Base-by-base conservation (phyloP, 225 moss, liverwort and hornwort genomes). In the Rhytidiadelphus loreus region DNA sequence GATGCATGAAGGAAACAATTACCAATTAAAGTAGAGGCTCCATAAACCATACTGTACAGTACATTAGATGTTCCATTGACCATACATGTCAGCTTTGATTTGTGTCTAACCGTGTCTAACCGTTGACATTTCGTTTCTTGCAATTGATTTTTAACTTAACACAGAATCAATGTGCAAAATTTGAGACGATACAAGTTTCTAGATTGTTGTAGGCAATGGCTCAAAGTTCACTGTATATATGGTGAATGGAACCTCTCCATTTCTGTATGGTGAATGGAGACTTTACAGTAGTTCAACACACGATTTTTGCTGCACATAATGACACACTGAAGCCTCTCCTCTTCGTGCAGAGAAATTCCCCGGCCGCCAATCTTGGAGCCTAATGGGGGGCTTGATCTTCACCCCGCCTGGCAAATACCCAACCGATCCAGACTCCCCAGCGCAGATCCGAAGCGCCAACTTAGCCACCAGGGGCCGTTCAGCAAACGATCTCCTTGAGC, bases 371-470 rank as follows among this genome's bases (percentile, higher is more conserved):
- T 32, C 94, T 12, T 92, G 94, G 92, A 94, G 94, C 76, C 82
- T 94, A 61, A 94, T 94, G 94, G 94, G 94, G 35, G 94, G 92
- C 39, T 86, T 94, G 65, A 90, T 91, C 46, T 94, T 94, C 91
- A 90, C 77, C 29, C 90, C 83, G 3, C 80, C 87, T 33, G 79
- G 52, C 11, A 82, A 91, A 59, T 85, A 83, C 50, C 82, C n/a
- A 16, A 80, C 57, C 58, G 90, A 92, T 30, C 25, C 60, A 13
- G 82, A 71, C 32, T 69, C 86, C 20, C 80, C 43, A 29, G 52
- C 63, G 8, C 84, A 86, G 33, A 9, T 56, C 16, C 59, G 15
- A 41, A 86, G 29, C 25, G 64, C 86, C n/a, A 53, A 61, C 35
- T 48, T 87, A 48, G 30, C 63, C 3, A 19, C 84, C 9, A 55